Percentiles rank a stretch among this genome's conserved stretches.
Evolutionary conservation across 2,329 filamentous ascomycete species (phyloP).

Genomic region (Penicillium paneum): DNA sequence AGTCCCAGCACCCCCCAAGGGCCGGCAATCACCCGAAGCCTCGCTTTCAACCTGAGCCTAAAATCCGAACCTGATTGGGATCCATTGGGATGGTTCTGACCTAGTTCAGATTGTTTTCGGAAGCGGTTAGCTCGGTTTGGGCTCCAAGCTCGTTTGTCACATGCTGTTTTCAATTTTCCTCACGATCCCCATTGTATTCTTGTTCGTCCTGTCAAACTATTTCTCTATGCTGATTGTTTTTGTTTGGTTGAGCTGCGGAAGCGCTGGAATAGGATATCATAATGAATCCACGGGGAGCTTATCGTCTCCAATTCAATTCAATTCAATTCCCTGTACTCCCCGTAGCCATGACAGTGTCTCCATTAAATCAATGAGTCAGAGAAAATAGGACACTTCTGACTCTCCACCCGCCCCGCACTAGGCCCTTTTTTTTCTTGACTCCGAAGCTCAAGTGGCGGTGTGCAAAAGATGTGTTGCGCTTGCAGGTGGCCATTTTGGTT

Average conservation of each 20-base stretch:
- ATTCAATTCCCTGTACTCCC: too few species aligned
- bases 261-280: neutral
- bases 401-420: conserved; percentile 15
- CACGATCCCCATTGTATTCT: neutral
- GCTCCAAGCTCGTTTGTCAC: neutral
- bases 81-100: neutral
- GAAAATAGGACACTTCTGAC: neutral
- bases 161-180: neutral
- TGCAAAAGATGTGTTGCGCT: conserved; percentile 18
- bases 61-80: neutral
- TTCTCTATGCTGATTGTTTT: neutral
- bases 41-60: neutral
- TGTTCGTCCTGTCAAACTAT: neutral
- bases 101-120: neutral
- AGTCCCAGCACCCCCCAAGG: neutral
- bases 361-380: conserved; percentile 8
- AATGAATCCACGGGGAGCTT: neutral
- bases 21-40: neutral
- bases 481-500: conserved; percentile 13
- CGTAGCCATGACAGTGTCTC: too few species aligned
- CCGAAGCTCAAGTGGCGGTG: conserved; percentile 24
- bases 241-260: neutral
- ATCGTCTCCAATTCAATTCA: neutral
- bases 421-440: conserved; percentile 4
- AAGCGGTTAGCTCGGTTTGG: neutral